Evolutionary conservation across 1,139 yeast species (phyloP).

Genomic region (Geotrichum candidum): DNA sequence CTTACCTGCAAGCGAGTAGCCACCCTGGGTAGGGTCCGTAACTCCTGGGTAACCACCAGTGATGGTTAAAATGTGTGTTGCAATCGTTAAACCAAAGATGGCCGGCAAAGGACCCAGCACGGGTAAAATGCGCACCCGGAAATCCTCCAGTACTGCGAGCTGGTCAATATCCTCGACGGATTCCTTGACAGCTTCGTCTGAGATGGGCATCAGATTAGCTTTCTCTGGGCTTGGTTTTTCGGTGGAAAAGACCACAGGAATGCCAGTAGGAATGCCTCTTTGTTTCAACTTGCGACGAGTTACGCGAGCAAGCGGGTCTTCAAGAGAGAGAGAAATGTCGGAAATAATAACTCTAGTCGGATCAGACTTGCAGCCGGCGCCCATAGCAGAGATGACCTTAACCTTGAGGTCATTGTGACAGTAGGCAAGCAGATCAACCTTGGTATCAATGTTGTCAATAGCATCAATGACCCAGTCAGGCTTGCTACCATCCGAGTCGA

Average conservation of each 20-base stretch:
- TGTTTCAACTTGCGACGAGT: constrained; percentile 78
- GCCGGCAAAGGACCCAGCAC: constrained; percentile 97
- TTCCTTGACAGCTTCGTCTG: constrained; percentile 68
- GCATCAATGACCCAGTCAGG: constrained; percentile 70
- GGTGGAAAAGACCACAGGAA: constrained; percentile 85
- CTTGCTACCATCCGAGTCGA: constrained; percentile 44
- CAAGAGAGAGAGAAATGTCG: constrained; percentile 74
- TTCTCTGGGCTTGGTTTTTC: constrained; percentile 96
- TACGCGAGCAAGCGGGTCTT: constrained; percentile 86
- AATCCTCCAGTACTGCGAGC: constrained; percentile 77
- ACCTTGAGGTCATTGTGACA: constrained; percentile 53
- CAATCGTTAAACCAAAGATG: constrained; percentile 84
- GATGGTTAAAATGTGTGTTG: constrained; percentile 71
- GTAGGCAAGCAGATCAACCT: constrained; percentile 77
- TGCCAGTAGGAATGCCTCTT: constrained; percentile 66
- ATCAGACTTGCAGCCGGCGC: constrained; percentile 91
- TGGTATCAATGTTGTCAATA: constrained; percentile 91
- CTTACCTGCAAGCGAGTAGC: constrained; percentile 68
- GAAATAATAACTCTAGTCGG: constrained; percentile 77
- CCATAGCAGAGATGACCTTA: constrained; percentile 76
- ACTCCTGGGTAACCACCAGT: constrained; percentile 75
- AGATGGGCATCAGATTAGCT: constrained; percentile 77
- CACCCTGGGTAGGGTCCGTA: constrained; percentile 44
- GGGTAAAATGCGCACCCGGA: constrained; percentile 88
- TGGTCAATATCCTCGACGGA: constrained; percentile 70